A percentile compares a stretch with the other conserved stretches of the same genome.
These are phyloP conservation scores for Boechera stricta DNA, from an alignment of 345 rosid genomes.

Conservation along the genomic window DNA sequence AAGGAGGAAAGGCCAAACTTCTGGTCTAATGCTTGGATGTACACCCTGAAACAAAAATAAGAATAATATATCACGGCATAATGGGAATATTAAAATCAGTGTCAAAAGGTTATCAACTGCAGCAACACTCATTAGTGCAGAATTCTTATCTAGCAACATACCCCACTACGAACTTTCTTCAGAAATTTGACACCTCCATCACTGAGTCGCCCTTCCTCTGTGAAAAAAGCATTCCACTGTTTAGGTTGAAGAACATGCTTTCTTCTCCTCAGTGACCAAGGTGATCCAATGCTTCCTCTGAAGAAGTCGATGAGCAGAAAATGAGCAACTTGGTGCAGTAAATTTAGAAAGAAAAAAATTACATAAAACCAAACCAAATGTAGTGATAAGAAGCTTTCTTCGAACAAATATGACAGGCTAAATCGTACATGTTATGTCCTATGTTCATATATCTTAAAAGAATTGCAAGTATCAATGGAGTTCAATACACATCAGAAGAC, in stretches of 20 bases:
- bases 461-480: neutral
- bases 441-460: neutral
- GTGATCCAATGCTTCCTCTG: constrained; percentile 84
- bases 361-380: neutral
- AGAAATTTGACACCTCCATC: constrained; percentile 88
- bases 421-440: constrained; percentile 7
- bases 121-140: constrained; percentile 13
- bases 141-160: constrained; percentile 51
- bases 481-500: neutral
- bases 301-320: constrained; percentile 29
- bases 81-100: constrained; percentile 13
- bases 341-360: constrained; percentile 7
- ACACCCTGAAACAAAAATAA: constrained; percentile 64
- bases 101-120: neutral
- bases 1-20: constrained; percentile 97
- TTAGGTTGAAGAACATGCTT: constrained; percentile 76
- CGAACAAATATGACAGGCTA: constrained; percentile 11
- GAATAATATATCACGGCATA: constrained; percentile 25
- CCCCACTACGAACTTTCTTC: constrained; percentile 94
- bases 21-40: constrained; percentile 86
- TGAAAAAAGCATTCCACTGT: constrained; percentile 79
- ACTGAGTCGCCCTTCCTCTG: constrained; percentile 70
- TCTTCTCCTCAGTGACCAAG: constrained; percentile 92
- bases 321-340: constrained; percentile 25
- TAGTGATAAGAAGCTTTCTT: constrained; percentile 7